These are phyloP conservation scores for Suillus hirtellus DNA, from an alignment of 768 basidiomycete species.

Conservation along the genomic window DNA sequence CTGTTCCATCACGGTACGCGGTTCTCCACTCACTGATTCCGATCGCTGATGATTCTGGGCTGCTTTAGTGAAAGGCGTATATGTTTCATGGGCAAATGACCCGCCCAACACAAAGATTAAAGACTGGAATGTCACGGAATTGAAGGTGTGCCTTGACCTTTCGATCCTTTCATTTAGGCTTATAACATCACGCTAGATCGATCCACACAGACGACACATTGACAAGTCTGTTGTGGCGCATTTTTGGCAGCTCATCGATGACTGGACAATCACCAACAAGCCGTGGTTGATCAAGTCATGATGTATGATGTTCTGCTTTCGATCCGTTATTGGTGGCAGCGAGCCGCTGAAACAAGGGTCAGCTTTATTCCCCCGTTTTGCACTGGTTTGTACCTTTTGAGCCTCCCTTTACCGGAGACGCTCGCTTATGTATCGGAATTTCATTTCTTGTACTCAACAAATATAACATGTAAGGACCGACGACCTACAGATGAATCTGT, in stretches of 20 bases:
- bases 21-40: background rate
- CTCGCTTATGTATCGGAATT: background rate
- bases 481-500: background rate
- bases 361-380: background rate
- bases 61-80: slow-evolving; percentile 84
- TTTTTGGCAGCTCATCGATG: slow-evolving; percentile 92
- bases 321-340: slow-evolving; percentile 2
- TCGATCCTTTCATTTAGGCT: background rate
- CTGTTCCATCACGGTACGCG: slow-evolving; percentile 88
- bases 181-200: slow-evolving; percentile 58
- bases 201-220: slow-evolving; percentile 83
- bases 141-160: slow-evolving; percentile 61
- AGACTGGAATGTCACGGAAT: slow-evolving; percentile 96
- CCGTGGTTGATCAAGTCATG: slow-evolving; percentile 64
- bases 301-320: slow-evolving; percentile 24
- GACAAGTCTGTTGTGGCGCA: slow-evolving; percentile 95
- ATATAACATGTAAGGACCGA: background rate
- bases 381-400: background rate
- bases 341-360: background rate
- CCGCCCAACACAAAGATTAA: slow-evolving; percentile 85
- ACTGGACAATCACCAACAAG: slow-evolving; percentile 80
- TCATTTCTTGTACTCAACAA: background rate
- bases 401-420: background rate
- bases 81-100: slow-evolving; percentile 93
- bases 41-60: background rate